Base-by-base conservation (phyloP, 352 stramenopile species). In the Globisporangium paddicum region DNA sequence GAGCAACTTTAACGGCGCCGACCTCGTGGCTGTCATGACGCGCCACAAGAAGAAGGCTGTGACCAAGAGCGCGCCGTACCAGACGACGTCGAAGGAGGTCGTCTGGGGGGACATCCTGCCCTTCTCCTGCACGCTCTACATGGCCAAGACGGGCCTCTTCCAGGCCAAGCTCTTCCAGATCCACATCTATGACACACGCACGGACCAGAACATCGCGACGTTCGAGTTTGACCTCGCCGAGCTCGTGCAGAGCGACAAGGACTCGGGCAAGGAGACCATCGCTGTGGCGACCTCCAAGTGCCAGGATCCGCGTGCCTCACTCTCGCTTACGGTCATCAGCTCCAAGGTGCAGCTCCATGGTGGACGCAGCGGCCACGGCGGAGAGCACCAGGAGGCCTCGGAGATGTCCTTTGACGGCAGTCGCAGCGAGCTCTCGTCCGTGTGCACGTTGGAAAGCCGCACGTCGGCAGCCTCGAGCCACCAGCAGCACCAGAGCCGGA, bases 191-290 rank as follows among this genome's bases (percentile, higher is more conserved):
- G 65, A 87, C 54, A 77, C 71, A 11, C 79, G 73, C 30, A 87
- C 66, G 3, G 72, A 83, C 59, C 60, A 72, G 41, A 64, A 75
- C 32, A 64, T 90, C 28, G 80, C 76, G 10, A 52, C 77, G 2
- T 90, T 90, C 35, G 78, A 89, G 59, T 87, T 90, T 34, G 76
- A 90, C 35, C 48, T 90, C 40, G 71, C 80, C 0, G 78, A 90
- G 51, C 66, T 87, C 19, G 74, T 90, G 40, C 73, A 79, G 19
- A 75, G 76, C 41, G 75, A 73, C 60, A 81, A 82, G 34, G 76
- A 88, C 28, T 72, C 80, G 5, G 72, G 66, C 18, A 90, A 90
- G 50, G 80, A 90, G 64, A 86, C 69, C 21, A 69, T 86, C 25
- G 76, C 73, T 25, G 71, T 88, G 30, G 78, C 73, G 3, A 60